Evolutionary conservation across 2,329 filamentous ascomycete genomes (phyloP).

Genomic region (Curvularia verruculosa): DNA sequence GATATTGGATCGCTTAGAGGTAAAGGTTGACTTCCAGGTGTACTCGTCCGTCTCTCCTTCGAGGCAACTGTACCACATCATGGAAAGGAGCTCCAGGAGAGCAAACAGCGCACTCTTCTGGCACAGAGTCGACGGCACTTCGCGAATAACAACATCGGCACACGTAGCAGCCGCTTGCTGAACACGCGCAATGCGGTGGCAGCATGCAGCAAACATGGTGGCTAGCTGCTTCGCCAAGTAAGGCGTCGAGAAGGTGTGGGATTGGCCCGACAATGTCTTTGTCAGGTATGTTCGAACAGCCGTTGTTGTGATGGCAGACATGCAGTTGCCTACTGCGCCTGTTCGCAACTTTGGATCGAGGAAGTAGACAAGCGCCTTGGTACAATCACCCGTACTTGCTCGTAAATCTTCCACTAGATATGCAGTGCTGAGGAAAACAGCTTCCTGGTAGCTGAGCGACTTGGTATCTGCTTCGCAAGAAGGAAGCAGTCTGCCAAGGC

Average conservation of each 20-base stretch:
- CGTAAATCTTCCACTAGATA: constrained; percentile 88
- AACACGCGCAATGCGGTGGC: constrained; percentile 89
- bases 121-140: constrained; percentile 88
- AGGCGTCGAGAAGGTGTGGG: constrained; percentile 84
- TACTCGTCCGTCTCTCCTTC: constrained; percentile 96
- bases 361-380: constrained; percentile 88
- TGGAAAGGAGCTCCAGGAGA: constrained; percentile 84
- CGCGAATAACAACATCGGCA: constrained; percentile 82
- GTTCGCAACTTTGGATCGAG: constrained; percentile 81
- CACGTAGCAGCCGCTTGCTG: constrained; percentile 84
- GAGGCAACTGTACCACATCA: constrained; percentile 95
- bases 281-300: constrained; percentile 80
- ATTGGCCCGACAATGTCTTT: constrained; percentile 72
- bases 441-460: constrained; percentile 83
- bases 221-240: constrained; percentile 90
- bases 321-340: constrained; percentile 66
- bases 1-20: constrained; percentile 77
- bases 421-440: constrained; percentile 89
- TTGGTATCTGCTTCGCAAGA: constrained; percentile 79
- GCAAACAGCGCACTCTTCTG: constrained; percentile 91
- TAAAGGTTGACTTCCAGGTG: constrained; percentile 81
- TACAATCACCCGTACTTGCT: constrained; percentile 86
- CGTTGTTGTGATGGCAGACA: constrained; percentile 67
- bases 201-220: constrained; percentile 84
- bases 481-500: constrained; percentile 75